Evolutionary conservation across 371 early-diverging fungal species (phyloP).

Genomic region (Rozella allomycis): DNA sequence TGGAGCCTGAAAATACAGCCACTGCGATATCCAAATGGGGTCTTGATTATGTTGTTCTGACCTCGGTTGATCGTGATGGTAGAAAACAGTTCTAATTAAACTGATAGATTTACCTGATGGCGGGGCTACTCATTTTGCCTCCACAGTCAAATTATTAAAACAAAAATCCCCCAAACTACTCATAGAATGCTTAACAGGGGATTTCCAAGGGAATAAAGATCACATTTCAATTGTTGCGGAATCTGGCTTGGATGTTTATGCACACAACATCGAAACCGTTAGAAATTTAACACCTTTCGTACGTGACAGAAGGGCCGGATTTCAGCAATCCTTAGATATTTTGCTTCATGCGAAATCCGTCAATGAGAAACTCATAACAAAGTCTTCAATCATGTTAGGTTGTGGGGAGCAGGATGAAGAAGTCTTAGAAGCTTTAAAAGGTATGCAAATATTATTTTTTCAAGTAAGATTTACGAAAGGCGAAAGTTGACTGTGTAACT

Average conservation of each 20-base stretch:
- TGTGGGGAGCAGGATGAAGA: constrained; percentile 88
- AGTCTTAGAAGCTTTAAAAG: constrained; percentile 59
- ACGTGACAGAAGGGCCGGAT: constrained; percentile 81
- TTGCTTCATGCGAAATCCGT: constrained; percentile 64
- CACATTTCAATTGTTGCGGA: constrained; percentile 55
- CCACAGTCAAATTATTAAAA: constrained; percentile 67
- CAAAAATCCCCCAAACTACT: constrained; percentile 67
- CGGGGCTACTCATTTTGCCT: constrained; percentile 82
- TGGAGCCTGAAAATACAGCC: constrained; percentile 85
- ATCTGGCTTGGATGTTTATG: constrained; percentile 88
- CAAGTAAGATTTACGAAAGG: constrained; percentile 40
- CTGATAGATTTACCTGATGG: constrained; percentile 60
- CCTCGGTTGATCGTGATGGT: constrained; percentile 89
- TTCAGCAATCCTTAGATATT: constrained; percentile 71
- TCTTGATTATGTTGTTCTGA: constrained; percentile 85
- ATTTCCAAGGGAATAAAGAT: constrained; percentile 62
- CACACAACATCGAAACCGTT: constrained; percentile 94
- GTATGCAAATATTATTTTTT: constrained; percentile 8
- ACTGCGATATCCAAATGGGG: constrained; percentile 89
- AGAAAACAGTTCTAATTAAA: constrained; percentile 1
- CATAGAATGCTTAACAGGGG: constrained; percentile 89
- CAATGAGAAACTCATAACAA: constrained; percentile 60
- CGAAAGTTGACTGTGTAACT: constrained; percentile 83
- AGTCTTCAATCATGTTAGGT: constrained; percentile 93
- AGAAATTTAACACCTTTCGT: constrained; percentile 71